Percentiles rank a stretch among this genome's conserved stretches.
Evolutionary conservation across 345 rosid genomes (phyloP).

Genomic region (Turnera subulata): DNA sequence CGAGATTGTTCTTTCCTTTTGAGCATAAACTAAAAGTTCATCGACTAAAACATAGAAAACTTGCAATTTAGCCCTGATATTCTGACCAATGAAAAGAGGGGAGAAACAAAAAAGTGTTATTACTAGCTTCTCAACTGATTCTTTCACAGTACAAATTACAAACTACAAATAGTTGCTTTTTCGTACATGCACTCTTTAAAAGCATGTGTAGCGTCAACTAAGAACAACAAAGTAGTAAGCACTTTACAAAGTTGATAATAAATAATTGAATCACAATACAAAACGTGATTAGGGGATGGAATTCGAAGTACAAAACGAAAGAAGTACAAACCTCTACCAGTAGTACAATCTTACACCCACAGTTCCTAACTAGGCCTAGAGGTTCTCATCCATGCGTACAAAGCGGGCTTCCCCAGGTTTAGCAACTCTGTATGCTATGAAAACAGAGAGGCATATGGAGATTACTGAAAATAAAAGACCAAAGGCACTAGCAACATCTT

Average conservation of each 20-base stretch:
- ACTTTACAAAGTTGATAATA: not conserved
- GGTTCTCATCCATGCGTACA: constrained; percentile 34
- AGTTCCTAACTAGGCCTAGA: not conserved
- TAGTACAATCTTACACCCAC: not conserved
- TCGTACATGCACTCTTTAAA: not conserved
- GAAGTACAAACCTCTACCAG: constrained; percentile 1
- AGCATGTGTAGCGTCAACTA: not conserved
- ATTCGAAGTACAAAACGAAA: constrained; percentile 5
- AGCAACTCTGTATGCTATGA: constrained; percentile 48
- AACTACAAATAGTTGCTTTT: too few species aligned
- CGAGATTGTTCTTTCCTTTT: too few species aligned
- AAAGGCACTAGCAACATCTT: constrained; percentile 48
- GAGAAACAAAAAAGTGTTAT: too few species aligned
- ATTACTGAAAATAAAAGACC: constrained; percentile 59
- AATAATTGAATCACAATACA: not conserved
- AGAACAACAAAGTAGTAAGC: not conserved
- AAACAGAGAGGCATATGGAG: constrained; percentile 57
- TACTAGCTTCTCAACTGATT: too few species aligned
- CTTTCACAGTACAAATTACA: too few species aligned
- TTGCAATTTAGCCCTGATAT: too few species aligned
- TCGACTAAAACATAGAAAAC: too few species aligned
- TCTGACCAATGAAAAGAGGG: too few species aligned
- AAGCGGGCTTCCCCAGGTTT: constrained; percentile 34
- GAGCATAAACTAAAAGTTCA: too few species aligned
- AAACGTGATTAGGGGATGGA: not conserved